Percentiles rank a stretch among this genome's conserved stretches.
phyloP scores from a whole-genome alignment of 371 early-diverging fungal species.

The Mucor velutinosus region DNA sequence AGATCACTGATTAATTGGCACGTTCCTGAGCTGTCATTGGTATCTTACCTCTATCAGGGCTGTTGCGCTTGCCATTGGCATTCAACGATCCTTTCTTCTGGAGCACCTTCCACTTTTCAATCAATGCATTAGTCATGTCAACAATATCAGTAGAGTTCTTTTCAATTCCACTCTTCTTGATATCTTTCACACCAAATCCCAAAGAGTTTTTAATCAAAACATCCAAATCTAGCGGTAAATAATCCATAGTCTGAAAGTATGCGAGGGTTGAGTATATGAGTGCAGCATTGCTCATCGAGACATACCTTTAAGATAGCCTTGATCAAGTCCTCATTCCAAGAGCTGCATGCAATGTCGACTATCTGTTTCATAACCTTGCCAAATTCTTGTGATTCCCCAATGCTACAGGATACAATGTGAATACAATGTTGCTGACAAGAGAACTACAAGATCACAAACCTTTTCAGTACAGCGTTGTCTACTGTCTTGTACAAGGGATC shows the following conservation, averaged over 20 bases:
- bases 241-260: conserved; percentile 7
- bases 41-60: neutral
- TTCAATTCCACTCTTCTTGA: conserved; percentile 13
- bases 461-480: neutral
- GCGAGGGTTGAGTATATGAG: neutral
- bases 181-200: conserved; percentile 10
- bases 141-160: neutral
- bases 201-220: conserved; percentile 12
- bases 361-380: neutral
- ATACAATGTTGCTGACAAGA: neutral
- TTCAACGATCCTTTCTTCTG: neutral
- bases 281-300: neutral
- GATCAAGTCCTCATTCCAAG: neutral
- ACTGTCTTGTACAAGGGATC: neutral
- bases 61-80: conserved; percentile 10
- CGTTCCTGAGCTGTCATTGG: neutral
- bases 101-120: conserved; percentile 8
- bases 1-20: neutral
- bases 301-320: neutral
- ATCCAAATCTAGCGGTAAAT: conserved; percentile 20
- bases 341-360: neutral
- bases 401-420: neutral
- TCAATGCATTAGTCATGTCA: neutral
- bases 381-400: neutral
- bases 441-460: neutral